These are phyloP conservation scores for Capniomyces stellatus DNA, from an alignment of 371 early-diverging fungal genomes.

Conservation along the genomic window DNA sequence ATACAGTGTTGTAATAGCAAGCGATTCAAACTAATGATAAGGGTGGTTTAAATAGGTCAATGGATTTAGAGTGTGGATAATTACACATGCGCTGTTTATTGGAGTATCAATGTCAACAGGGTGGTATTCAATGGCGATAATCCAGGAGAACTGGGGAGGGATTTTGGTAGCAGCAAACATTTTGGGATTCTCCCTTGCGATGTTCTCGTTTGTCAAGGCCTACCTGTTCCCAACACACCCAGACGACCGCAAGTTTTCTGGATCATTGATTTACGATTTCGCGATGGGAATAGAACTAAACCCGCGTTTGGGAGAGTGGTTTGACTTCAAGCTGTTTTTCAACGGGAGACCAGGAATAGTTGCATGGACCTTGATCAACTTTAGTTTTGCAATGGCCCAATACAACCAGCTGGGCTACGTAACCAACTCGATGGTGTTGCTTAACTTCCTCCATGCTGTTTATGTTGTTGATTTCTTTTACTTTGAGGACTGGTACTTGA, in stretches of 20 bases:
- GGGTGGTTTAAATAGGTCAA: no score
- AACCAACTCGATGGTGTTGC: conserved; percentile 60
- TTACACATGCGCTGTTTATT: conserved; percentile 49
- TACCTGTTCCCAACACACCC: conserved; percentile 51
- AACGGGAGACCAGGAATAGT: conserved; percentile 77
- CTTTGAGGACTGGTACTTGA: conserved; percentile 58
- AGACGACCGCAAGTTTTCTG: conserved; percentile 50
- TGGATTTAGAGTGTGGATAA: conserved; percentile 49
- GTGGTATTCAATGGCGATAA: conserved; percentile 37
- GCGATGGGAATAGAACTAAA: conserved; percentile 72
- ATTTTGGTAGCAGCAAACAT: conserved; percentile 51
- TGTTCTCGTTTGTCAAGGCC: conserved; percentile 54
- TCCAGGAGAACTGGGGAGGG: conserved; percentile 57
- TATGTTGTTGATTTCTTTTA: conserved; percentile 55
- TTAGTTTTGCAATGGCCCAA: conserved; percentile 52
- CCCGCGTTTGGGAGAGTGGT: conserved; percentile 48
- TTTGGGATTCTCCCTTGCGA: conserved; percentile 55
- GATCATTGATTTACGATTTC: conserved; percentile 74
- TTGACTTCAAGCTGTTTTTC: conserved; percentile 83
- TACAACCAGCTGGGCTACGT: conserved; percentile 40
- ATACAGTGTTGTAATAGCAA: no score
- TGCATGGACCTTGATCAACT: conserved; percentile 59
- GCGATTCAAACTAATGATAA: no score
- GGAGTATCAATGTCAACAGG: conserved; percentile 32
- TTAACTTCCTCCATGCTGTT: conserved; percentile 54